Evolutionary conservation across 2,329 filamentous ascomycete genomes (phyloP).

Genomic region (Eutypella sp.): DNA sequence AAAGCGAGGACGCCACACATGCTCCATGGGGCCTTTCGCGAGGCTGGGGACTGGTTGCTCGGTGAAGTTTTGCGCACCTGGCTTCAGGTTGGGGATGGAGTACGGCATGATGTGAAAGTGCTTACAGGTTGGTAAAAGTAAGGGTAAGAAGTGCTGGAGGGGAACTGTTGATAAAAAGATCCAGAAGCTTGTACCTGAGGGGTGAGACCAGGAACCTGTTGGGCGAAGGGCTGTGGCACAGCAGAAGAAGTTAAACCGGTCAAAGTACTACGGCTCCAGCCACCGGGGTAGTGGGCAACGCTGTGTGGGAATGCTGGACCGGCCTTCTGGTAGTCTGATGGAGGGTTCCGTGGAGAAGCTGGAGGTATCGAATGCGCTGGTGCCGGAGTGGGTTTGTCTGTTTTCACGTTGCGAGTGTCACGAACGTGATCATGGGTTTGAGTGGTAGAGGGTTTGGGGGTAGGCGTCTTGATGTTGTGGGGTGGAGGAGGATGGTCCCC

Average conservation of each 20-base stretch:
- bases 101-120: too few relatives aligned
- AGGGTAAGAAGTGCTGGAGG: background rate
- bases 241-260: conserved; percentile 11
- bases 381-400: background rate
- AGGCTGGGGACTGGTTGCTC: background rate
- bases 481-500: background rate
- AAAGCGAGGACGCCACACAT: background rate
- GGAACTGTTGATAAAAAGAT: background rate
- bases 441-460: background rate
- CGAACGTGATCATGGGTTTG: background rate
- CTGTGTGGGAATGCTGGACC: conserved; percentile 14
- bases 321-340: conserved; percentile 9
- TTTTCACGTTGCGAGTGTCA: background rate
- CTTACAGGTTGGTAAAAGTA: background rate
- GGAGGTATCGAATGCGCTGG: background rate
- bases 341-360: background rate
- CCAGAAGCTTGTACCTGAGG: background rate
- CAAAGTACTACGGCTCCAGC: conserved; percentile 9
- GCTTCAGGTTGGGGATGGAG: background rate
- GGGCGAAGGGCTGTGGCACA: conserved; percentile 12
- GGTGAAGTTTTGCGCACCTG: background rate
- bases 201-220: conserved; percentile 11
- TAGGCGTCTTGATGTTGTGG: background rate
- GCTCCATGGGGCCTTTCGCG: background rate
- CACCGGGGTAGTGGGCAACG: conserved; percentile 13